Evolutionary conservation across 352 stramenopile species (phyloP).

Genomic region (Pythium sukuiense): DNA sequence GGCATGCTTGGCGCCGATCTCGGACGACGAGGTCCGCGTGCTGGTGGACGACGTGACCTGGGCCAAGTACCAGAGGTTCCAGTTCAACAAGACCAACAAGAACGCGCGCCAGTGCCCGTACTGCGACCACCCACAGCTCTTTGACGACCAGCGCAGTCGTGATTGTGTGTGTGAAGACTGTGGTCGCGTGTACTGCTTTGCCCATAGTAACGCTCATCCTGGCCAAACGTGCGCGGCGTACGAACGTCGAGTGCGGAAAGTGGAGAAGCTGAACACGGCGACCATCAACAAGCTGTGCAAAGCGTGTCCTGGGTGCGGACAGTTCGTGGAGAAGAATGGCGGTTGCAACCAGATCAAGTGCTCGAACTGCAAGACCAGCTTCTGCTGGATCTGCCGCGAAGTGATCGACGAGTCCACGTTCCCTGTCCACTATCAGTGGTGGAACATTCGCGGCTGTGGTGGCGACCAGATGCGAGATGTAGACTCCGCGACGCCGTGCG

Average conservation of each 20-base stretch:
- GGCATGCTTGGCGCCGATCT: slow-evolving; percentile 46
- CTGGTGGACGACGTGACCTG: slow-evolving; percentile 48
- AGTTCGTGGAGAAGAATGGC: slow-evolving; percentile 58
- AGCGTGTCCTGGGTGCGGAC: slow-evolving; percentile 54
- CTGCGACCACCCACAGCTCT: slow-evolving; percentile 60
- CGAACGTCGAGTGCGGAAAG: slow-evolving; percentile 4
- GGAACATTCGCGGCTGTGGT: slow-evolving; percentile 61
- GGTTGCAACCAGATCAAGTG: slow-evolving; percentile 93
- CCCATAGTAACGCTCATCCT: slow-evolving; percentile 83
- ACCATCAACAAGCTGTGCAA: slow-evolving; percentile 42
- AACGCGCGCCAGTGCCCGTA: slow-evolving; percentile 63
- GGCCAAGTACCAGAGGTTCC: slow-evolving; percentile 80
- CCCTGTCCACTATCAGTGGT: slow-evolving; percentile 88
- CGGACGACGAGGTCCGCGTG: slow-evolving; percentile 38
- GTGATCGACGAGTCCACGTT: slow-evolving; percentile 85
- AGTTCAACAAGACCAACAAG: slow-evolving; percentile 81
- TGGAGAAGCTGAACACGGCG: slow-evolving; percentile 38
- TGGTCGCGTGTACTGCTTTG: slow-evolving; percentile 78
- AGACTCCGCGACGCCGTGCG: slow-evolving; percentile 35
- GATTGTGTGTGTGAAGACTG: slow-evolving; percentile 45
- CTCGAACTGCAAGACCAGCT: slow-evolving; percentile 74
- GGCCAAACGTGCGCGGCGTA: slow-evolving; percentile 69
- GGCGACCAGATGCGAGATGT: slow-evolving; percentile 57
- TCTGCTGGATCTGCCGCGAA: slow-evolving; percentile 88
- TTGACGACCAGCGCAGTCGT: slow-evolving; percentile 38